Evolutionary conservation across 2,329 filamentous ascomycete genomes (phyloP).

Genomic region (Juglanconis juglandina): DNA sequence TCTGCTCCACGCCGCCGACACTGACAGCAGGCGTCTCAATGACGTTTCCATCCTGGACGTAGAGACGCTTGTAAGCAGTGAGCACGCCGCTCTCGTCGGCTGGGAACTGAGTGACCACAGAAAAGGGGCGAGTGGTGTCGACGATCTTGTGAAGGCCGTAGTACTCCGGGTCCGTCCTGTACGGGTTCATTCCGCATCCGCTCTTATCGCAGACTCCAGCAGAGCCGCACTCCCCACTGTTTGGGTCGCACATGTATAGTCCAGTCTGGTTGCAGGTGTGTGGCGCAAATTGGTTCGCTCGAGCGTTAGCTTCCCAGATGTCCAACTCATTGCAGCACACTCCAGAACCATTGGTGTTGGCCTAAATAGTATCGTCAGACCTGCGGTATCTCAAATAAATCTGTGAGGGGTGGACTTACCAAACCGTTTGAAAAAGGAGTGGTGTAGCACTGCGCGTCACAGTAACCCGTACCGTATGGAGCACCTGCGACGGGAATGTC

Average conservation of each 20-base stretch:
- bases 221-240: constrained; percentile 37
- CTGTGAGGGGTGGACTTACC: constrained; percentile 26
- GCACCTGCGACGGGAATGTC: constrained; percentile 55
- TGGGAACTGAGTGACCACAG: constrained; percentile 45
- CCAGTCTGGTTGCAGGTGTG: constrained; percentile 45
- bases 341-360: constrained; percentile 41
- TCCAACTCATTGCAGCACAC: constrained; percentile 55
- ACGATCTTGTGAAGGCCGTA: constrained; percentile 31
- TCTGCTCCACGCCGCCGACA: constrained; percentile 16
- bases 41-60: constrained; percentile 46
- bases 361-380: constrained; percentile 18
- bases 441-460: constrained; percentile 57
- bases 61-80: constrained; percentile 45
- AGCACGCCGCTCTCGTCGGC: constrained; percentile 34
- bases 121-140: constrained; percentile 39
- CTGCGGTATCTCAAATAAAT: not conserved
- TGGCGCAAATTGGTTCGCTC: constrained; percentile 42
- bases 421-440: constrained; percentile 47
- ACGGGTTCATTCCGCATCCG: constrained; percentile 43
- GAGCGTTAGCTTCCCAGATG: constrained; percentile 52
- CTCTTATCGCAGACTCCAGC: constrained; percentile 41
- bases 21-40: constrained; percentile 36
- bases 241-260: constrained; percentile 36
- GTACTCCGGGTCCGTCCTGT: constrained; percentile 35
- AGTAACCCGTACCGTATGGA: constrained; percentile 61